Evolutionary conservation across 1,139 yeast species (phyloP).

Genomic region (Scheffersomyces segobiensis): DNA sequence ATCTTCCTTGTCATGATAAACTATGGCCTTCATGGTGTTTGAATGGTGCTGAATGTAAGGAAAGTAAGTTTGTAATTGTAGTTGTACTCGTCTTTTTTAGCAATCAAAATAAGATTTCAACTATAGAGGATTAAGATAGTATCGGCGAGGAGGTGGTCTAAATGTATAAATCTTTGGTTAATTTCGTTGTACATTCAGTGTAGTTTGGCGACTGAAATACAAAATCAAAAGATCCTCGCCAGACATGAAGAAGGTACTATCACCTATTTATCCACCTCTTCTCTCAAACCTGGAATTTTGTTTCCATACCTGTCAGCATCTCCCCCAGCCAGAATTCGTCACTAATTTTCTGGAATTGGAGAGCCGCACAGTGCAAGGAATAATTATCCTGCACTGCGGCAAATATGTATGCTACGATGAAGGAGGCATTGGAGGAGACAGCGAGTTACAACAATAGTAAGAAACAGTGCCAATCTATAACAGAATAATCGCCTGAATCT

Average conservation of each 20-base stretch:
- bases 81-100: not conserved
- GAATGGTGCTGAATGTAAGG: not conserved
- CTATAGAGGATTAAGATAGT: not conserved
- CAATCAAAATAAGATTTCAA: not conserved
- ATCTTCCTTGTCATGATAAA: conserved; percentile 52
- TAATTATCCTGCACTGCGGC: not conserved
- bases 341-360: not conserved
- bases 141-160: not conserved
- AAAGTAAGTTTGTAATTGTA: not conserved
- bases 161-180: not conserved
- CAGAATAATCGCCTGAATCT: not conserved
- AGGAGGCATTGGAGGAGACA: not conserved
- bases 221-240: not conserved
- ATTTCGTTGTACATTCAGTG: not conserved
- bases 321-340: not conserved
- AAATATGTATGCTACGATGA: not conserved
- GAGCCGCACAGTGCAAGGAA: not conserved
- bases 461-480: not conserved
- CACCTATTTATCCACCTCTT: not conserved
- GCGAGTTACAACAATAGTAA: not conserved
- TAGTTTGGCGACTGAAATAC: not conserved
- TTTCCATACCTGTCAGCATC: not conserved
- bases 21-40: conserved; percentile 51
- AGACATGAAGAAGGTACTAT: not conserved
- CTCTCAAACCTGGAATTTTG: not conserved